phyloP scores from a whole-genome alignment of 73 alveolate species.

The Loxodes magnus region DNA sequence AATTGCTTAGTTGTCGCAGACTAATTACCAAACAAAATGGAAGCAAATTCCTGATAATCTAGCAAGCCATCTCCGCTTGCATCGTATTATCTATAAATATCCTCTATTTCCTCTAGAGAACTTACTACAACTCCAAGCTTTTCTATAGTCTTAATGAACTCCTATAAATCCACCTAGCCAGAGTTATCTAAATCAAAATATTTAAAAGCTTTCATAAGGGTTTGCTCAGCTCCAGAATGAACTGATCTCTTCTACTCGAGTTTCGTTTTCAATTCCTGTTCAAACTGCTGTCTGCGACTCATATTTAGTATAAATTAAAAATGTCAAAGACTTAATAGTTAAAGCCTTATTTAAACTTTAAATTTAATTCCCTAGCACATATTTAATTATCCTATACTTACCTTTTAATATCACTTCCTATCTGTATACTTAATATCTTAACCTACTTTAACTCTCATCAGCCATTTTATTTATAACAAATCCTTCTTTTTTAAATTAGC shows the following conservation, averaged over 20 bases:
- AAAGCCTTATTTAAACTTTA: too few species aligned
- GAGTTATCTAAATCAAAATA: conserved; percentile 77
- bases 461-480: too few species aligned
- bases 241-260: conserved; percentile 53
- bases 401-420: too few species aligned
- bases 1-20: conserved; percentile 19
- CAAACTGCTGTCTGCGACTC: conserved; percentile 40
- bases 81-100: conserved; percentile 30
- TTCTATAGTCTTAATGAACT: conserved; percentile 63
- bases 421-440: too few species aligned
- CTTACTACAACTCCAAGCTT: conserved; percentile 63
- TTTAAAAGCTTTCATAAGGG: conserved; percentile 71
- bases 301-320: too few species aligned
- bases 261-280: conserved; percentile 65
- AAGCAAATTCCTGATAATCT: conserved; percentile 51
- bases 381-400: too few species aligned
- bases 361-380: too few species aligned
- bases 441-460: too few species aligned
- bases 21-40: conserved; percentile 24
- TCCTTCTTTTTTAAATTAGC: too few species aligned
- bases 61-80: conserved; percentile 34
- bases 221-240: conserved; percentile 67
- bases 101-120: conserved; percentile 14
- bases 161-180: conserved; percentile 57
- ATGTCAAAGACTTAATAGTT: too few species aligned